phyloP scores from a whole-genome alignment of 1,139 yeast genomes.

The Hansenula sp. region DNA sequence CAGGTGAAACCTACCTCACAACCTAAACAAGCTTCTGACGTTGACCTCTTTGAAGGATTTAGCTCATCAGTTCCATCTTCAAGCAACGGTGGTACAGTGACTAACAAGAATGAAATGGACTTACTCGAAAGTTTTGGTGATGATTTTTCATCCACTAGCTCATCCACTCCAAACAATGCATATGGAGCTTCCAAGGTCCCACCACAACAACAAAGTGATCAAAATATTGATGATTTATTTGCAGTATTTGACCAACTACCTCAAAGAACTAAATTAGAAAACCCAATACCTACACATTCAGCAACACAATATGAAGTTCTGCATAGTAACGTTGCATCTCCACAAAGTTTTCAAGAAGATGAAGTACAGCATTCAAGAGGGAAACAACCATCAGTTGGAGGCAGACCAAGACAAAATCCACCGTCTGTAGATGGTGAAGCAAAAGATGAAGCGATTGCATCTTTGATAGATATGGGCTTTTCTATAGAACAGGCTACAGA shows the following conservation, averaged over 20 bases:
- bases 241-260: slow-evolving; percentile 24
- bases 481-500: slow-evolving; percentile 52
- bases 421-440: slow-evolving; percentile 16
- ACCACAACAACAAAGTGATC: slow-evolving; percentile 3
- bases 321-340: not conserved
- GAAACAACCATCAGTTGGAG: not conserved
- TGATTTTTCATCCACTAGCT: not conserved
- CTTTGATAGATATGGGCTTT: slow-evolving; percentile 78
- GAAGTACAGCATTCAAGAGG: not conserved
- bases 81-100: not conserved
- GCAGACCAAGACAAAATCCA: not conserved
- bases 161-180: not conserved
- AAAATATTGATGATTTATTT: slow-evolving; percentile 24
- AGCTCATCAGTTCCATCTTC: not conserved
- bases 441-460: slow-evolving; percentile 58
- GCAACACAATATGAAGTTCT: not conserved
- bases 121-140: slow-evolving; percentile 21
- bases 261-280: not conserved
- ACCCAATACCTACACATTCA: slow-evolving; percentile 3
- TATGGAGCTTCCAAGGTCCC: not conserved
- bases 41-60: slow-evolving; percentile 1
- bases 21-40: not conserved
- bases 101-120: slow-evolving; percentile 14
- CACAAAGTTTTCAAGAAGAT: not conserved
- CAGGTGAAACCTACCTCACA: not conserved